These are phyloP conservation scores for Tulasnella sp. DNA, from an alignment of 768 basidiomycete genomes.

Conservation along the genomic window DNA sequence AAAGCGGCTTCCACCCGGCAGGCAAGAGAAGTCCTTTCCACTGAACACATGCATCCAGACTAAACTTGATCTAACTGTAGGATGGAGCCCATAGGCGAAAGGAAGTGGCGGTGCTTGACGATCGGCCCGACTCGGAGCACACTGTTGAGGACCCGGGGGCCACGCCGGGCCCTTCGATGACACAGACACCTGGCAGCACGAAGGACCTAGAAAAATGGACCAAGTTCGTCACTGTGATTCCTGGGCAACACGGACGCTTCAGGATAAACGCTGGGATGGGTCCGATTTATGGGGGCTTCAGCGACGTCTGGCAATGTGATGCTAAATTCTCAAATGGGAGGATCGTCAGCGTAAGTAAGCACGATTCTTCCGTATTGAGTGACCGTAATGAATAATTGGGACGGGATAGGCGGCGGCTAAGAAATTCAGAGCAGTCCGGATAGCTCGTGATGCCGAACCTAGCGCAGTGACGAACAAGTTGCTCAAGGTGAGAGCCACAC, in stretches of 20 bases:
- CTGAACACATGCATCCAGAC: background rate
- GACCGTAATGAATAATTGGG: background rate
- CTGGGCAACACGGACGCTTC: background rate
- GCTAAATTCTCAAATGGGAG: slow-evolving; percentile 3
- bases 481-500: background rate
- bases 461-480: background rate
- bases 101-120: background rate
- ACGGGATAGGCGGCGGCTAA: background rate
- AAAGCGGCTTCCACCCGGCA: background rate
- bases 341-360: background rate
- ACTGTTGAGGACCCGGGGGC: background rate
- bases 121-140: background rate
- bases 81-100: background rate
- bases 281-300: slow-evolving; percentile 16
- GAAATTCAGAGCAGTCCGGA: slow-evolving; percentile 16
- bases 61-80: background rate
- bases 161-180: background rate
- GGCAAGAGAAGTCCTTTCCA: background rate
- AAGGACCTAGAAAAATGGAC: background rate
- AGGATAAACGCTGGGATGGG: background rate
- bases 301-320: slow-evolving; percentile 26
- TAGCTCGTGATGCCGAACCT: background rate
- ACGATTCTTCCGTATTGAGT: background rate
- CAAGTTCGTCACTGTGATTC: background rate
- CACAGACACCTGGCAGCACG: background rate